Percentiles rank a stretch among this genome's conserved stretches.
Conservation (phyloP, 1,284 basidiomycete genomes). For the Uromyces viciae-fabae region DNA sequence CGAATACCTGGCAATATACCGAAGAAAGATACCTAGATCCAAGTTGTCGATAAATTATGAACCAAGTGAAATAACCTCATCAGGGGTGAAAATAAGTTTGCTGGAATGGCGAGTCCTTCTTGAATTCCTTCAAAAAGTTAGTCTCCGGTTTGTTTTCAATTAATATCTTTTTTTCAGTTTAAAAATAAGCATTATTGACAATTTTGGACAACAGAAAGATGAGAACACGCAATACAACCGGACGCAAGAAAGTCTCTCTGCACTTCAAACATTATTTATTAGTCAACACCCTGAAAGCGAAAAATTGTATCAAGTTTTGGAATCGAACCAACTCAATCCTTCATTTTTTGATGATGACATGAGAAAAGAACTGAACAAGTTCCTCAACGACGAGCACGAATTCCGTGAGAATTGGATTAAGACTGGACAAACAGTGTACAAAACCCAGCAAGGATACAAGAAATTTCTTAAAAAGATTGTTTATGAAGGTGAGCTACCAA, state of each 20-base stretch:
- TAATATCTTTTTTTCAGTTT: background rate
- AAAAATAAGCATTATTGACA: background rate
- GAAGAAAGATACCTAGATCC: background rate
- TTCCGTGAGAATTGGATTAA: constrained; percentile 27
- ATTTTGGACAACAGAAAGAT: background rate
- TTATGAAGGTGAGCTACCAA: constrained; percentile 21
- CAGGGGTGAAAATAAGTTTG: constrained; percentile 2
- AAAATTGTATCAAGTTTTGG: constrained; percentile 3
- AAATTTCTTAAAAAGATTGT: constrained; percentile 16
- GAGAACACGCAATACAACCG: background rate
- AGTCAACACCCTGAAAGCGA: background rate
- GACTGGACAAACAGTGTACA: background rate
- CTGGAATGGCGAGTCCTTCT: background rate
- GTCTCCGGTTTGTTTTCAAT: background rate
- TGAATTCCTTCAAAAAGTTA: background rate
- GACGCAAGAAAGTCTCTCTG: background rate
- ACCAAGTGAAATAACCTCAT: background rate
- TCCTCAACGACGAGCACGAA: background rate
- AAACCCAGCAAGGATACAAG: constrained; percentile 32
- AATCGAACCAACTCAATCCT: background rate
- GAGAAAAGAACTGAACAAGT: background rate
- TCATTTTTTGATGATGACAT: background rate
- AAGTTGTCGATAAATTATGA: background rate
- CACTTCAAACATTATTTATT: constrained; percentile 2
- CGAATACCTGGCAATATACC: constrained; percentile 26